Base-by-base conservation (phyloP, 176 grass and related monocot genomes). In the Zoysia japonica region DNA sequence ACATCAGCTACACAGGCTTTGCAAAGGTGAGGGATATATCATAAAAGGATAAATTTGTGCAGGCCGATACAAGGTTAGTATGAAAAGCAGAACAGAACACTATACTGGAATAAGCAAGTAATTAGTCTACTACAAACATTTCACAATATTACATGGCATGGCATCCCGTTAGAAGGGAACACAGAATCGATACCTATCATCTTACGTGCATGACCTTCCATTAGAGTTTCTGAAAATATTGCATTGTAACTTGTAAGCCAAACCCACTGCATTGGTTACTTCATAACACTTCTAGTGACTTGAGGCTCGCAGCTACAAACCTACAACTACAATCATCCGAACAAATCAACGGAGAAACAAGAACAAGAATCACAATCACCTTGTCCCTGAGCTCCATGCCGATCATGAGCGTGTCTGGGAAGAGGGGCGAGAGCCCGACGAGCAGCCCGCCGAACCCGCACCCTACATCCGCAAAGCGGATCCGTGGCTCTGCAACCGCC, bases 371-470 rank as follows among this genome's bases (percentile, higher is more conserved):
- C 7, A 50, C 28, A 28, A 28, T 68, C 83, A 90, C 95, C 91
- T 94, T 97, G 51, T 98, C 95, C 72, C 92, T 89, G 0, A 98
- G 89, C 81, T 98, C 90, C 96, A 99, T 99, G 62, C 96, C 96
- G 35, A 99, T 92, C 90, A 99, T 99, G 46, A 98, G 88, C 72
- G 82, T 91, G 68, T 94, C 89, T 0, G 88, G 96, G 79, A 98
- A 93, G 49, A 93, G 85, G 6, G 88, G 88, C 2, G 96, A 99
- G 15, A 99, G 82, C 19, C 85, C 78, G 5, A 95, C 86, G 0
- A 99, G 92, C 78, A 99, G 39, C 43, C 93, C 93, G 0, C 88
- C 93, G 6, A 96, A 93, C 1, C 93, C 93, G 47, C 90, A 96
- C 9, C 93, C 93, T 1, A 97, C 85, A 7, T 94, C 96, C 0